Base-by-base conservation (phyloP, 2,329 filamentous ascomycete genomes). In the Penicillium sp. region DNA sequence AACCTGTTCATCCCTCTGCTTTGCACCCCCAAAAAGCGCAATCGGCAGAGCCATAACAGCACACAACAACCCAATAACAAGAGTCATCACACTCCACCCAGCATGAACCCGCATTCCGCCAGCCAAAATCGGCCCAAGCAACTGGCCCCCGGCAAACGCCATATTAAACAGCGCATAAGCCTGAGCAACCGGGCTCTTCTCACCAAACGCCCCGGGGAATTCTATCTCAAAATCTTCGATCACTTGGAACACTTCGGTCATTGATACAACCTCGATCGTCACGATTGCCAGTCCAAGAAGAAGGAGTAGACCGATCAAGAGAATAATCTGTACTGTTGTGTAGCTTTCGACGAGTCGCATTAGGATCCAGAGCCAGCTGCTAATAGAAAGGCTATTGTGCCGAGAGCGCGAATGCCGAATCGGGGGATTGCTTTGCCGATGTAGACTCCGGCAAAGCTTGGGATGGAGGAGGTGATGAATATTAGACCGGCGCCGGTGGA, bases 181-280 rank as follows among this genome's bases (percentile, higher is more conserved):
- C 62, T 85, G 81, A 1, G 80, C 81, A 60, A 82, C 83, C 0
- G 81, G 81, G 1, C 59, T 59, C 16, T 57, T 54, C n/a, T 58
- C 51, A 1, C 81, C 44, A 79, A 85, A 61, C 85, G 93, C 67
- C 85, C 87, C 24, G 78, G 77, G 54, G 76, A 82, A 51, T 80
- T 77, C 56, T 80, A 80, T 3, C 72, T 85, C 46, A 82, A 79
- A 80, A 1, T 70, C 72, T 29, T 75, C 74, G 0, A 61, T 47
- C 1, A 58, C 57, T 41, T 77, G 75, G 1, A 77, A 75, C 29
- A 88, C 81, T 68, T 88, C 86, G 0, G 84, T 84, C 79, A 87
- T 85, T 6, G 86, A 66, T 0, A 82, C 78, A 1, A 82, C 79
- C 55, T 82, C 76, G 0, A 77, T 73, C 1, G 85, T 68, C 0